phyloP scores from a whole-genome alignment of 2,329 filamentous ascomycete genomes.

The Xylariaceae sp. region DNA sequence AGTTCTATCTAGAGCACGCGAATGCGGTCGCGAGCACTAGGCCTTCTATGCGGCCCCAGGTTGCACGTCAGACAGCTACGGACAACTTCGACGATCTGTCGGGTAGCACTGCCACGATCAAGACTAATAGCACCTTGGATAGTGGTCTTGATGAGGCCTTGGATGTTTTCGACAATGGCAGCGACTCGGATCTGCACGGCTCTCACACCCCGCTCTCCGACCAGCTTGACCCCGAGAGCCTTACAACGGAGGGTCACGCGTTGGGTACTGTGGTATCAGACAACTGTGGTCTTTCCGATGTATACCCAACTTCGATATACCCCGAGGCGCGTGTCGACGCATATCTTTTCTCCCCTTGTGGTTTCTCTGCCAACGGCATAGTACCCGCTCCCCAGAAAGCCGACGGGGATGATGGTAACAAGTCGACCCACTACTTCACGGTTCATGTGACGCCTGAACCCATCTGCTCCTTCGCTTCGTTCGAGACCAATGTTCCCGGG shows the following conservation, averaged over 20 bases:
- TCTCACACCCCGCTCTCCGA: slow-evolving; percentile 51
- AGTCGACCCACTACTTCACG: slow-evolving; percentile 83
- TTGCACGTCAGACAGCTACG: slow-evolving; percentile 52
- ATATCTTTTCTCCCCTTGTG: slow-evolving; percentile 93
- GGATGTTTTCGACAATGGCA: slow-evolving; percentile 73
- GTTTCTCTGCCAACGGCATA: slow-evolving; percentile 95
- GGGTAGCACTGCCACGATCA: slow-evolving; percentile 32
- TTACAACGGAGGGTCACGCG: slow-evolving; percentile 89
- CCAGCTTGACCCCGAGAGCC: slow-evolving; percentile 56
- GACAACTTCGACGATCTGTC: slow-evolving; percentile 53
- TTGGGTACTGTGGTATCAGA: slow-evolving; percentile 90
- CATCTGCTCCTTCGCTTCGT: slow-evolving; percentile 93
- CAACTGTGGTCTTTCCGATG: slow-evolving; percentile 75
- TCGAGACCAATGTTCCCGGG: slow-evolving; percentile 95
- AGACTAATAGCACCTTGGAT: slow-evolving; percentile 32
- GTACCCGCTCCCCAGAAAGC: slow-evolving; percentile 65
- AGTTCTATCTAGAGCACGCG: slow-evolving; percentile 65
- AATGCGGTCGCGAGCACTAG: slow-evolving; percentile 82
- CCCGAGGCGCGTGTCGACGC: slow-evolving; percentile 91
- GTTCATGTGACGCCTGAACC: slow-evolving; percentile 97
- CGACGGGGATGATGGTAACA: slow-evolving; percentile 34
- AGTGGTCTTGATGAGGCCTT: slow-evolving; percentile 49
- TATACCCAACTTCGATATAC: slow-evolving; percentile 81
- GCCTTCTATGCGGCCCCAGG: slow-evolving; percentile 60
- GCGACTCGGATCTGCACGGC: slow-evolving; percentile 43